Evolutionary conservation across 2,329 filamentous ascomycete genomes (phyloP), one percentile per base, ranked within the genome.

Genomic region (Macrophomina pseudophaseolina): DNA sequence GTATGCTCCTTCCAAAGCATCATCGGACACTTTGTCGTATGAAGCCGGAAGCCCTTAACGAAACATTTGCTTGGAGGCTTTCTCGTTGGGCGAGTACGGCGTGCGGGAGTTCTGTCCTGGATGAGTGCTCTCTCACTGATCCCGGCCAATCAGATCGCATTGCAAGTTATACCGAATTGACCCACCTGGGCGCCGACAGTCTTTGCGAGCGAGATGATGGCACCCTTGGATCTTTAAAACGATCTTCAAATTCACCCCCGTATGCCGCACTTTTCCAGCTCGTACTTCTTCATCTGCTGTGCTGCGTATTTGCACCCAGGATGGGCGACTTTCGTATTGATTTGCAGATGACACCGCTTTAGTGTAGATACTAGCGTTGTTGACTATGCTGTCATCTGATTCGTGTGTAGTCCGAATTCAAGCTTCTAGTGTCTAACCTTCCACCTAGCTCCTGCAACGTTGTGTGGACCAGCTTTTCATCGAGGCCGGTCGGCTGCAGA

Each of bases 191-290:
- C 67, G 1, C 80, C 80, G 8, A 82, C 74, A 49, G 79, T 76
- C 63, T 80, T 81, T 2, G 82, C 84, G 51, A 86, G 74, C 35
- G 79, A 74, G 7, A 80, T 73, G 5, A 83, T 81, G 0, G 81
- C 83, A 5, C 80, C 81, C 68, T 85, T 85, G 42, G 76, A 80
- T 76, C n/a, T n/a, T n/a, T n/a, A n/a, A n/a, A n/a, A n/a, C n/a
- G n/a, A n/a, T n/a, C n/a, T n/a, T n/a, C n/a, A n/a, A n/a, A n/a
- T n/a, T n/a, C 77, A 80, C 1, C 79, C 78, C 23, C 73, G 66
- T 66, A 75, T 70, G 4, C 71, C 71, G 16, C 68, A 65, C 32
- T 64, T 64, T 7, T 73, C 68, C 9, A 67, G 69, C 35, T 76
- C 72, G 68, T 80, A 78, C 56, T 71, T 69, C 54, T 79, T 67